Conservation (phyloP, 768 basidiomycete genomes). For the Sistotremastrum suecicum region DNA sequence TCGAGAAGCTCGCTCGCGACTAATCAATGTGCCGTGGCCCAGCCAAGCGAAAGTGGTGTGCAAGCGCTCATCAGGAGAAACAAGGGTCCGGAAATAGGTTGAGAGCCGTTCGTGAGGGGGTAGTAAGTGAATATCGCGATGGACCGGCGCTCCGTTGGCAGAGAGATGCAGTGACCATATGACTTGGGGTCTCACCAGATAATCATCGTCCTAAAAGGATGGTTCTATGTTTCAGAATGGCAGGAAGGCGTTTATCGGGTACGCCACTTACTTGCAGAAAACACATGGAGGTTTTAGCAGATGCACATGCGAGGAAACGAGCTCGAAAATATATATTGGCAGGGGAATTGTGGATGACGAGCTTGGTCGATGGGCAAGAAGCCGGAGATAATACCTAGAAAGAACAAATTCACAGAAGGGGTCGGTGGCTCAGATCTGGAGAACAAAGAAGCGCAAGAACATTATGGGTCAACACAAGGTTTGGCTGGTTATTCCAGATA, state of each 20-base stretch:
- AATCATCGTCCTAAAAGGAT: conserved; percentile 48
- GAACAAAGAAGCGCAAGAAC: conserved; percentile 19
- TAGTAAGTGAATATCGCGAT: conserved; percentile 33
- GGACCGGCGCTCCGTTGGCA: conserved; percentile 14
- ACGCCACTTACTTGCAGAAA: conserved; percentile 39
- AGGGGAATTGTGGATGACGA: conserved; percentile 43
- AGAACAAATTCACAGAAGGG: conserved; percentile 3
- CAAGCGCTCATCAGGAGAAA: conserved; percentile 19
- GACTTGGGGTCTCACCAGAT: conserved; percentile 42
- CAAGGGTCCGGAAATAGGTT: conserved; percentile 31
- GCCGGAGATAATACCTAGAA: conserved; percentile 16
- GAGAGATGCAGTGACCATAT: conserved; percentile 34
- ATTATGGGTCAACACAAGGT: conserved; percentile 20
- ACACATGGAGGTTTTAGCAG: conserved; percentile 37
- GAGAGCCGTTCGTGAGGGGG: conserved; percentile 50
- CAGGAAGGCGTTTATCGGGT: background rate
- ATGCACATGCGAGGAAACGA: conserved; percentile 42
- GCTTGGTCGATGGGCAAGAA: conserved; percentile 27
- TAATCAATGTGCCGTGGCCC: conserved; percentile 46
- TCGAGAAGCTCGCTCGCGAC: conserved; percentile 23
- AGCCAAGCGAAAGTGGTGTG: conserved; percentile 54
- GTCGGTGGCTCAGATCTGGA: background rate
- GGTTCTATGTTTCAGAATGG: background rate
- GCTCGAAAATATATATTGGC: conserved; percentile 48
- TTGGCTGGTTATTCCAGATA: conserved; percentile 52